A percentile compares a stretch with the other conserved stretches of the same genome.
These are phyloP conservation scores for Venturia asperata DNA, from an alignment of 2,329 filamentous ascomycete species.

Conservation along the genomic window DNA sequence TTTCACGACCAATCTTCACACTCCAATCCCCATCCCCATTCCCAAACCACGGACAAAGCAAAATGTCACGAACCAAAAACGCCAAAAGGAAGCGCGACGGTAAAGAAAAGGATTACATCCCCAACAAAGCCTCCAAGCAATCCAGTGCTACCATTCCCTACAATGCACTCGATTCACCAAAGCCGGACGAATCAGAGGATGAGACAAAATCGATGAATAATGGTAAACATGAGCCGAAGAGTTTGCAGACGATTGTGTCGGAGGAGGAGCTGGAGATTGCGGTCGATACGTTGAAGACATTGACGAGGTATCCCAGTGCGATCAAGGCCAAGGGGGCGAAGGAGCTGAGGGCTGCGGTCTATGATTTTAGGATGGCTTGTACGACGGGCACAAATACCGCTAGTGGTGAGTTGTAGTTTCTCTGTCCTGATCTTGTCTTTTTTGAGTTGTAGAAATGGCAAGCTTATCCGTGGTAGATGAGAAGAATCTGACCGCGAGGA, in stretches of 20 bases:
- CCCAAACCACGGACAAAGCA: neutral
- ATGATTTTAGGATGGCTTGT: conserved; percentile 62
- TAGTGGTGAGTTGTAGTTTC: conserved; percentile 28
- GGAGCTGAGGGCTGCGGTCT: conserved; percentile 58
- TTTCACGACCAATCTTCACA: too few species aligned
- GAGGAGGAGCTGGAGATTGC: conserved; percentile 61
- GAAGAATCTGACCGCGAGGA: conserved; percentile 58
- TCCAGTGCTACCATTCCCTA: conserved; percentile 7
- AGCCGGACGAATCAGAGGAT: neutral
- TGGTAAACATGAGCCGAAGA: conserved; percentile 38
- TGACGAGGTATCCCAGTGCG: conserved; percentile 52
- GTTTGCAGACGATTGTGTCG: conserved; percentile 49
- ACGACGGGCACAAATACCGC: conserved; percentile 57
- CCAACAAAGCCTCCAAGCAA: conserved; percentile 12
- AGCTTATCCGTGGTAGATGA: conserved; percentile 34
- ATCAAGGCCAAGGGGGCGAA: conserved; percentile 65
- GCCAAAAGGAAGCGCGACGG: conserved; percentile 14
- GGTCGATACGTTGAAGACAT: conserved; percentile 54
- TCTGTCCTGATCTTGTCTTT: neutral
- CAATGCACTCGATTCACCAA: neutral
- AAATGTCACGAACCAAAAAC: conserved; percentile 12
- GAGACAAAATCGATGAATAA: neutral
- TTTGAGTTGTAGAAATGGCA: neutral
- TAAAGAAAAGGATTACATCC: neutral
- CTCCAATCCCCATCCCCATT: too few species aligned